Conservation (phyloP, 192 early-diverging fungal species). For the Coemansia sp. region DNA sequence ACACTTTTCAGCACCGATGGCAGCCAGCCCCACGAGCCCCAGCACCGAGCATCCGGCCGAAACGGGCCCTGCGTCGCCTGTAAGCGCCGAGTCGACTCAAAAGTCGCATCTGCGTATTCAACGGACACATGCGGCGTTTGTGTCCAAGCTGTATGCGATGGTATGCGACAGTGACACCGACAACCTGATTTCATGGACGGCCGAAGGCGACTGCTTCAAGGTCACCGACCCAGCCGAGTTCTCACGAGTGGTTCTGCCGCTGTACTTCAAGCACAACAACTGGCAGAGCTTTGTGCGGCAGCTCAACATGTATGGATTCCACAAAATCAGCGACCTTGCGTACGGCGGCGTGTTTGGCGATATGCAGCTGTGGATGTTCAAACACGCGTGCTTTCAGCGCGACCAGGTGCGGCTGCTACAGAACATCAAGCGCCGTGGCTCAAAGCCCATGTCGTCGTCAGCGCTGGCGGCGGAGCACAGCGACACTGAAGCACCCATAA, state of each 20-base stretch:
- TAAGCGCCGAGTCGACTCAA: background rate
- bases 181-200: conserved; percentile 43
- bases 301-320: conserved; percentile 66
- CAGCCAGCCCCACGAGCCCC: conserved; percentile 1
- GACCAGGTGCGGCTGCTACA: conserved; percentile 42
- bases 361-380: conserved; percentile 53
- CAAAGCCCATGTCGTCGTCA: conserved; percentile 12
- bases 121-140: conserved; percentile 48
- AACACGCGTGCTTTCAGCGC: conserved; percentile 46
- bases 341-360: conserved; percentile 44
- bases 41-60: background rate
- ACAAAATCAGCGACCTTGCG: conserved; percentile 50
- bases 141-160: conserved; percentile 55
- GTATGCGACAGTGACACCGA: conserved; percentile 34
- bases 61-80: background rate
- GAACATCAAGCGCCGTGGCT: conserved; percentile 47
- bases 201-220: conserved; percentile 75
- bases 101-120: conserved; percentile 42
- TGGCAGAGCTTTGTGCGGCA: conserved; percentile 90
- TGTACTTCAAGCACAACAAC: conserved; percentile 88
- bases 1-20: background rate
- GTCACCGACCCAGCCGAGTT: conserved; percentile 81
- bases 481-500: background rate
- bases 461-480: background rate
- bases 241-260: conserved; percentile 69